Percentiles rank a stretch among this genome's conserved stretches.
Conservation (phyloP, 257 asterid genomes). For the Solanum chiquidenum region DNA sequence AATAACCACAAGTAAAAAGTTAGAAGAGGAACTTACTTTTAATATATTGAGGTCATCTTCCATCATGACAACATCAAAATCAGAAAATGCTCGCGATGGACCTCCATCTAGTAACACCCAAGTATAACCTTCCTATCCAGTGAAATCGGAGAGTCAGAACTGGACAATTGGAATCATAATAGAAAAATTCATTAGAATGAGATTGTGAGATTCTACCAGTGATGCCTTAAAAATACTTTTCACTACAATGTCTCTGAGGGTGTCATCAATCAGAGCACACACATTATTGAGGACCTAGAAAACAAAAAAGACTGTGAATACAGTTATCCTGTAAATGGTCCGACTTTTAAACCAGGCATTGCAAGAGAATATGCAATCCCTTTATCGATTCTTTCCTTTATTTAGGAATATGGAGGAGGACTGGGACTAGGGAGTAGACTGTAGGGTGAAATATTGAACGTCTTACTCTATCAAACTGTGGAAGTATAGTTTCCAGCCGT, state of each 20-base stretch:
- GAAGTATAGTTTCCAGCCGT: constrained; percentile 70
- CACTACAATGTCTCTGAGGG: constrained; percentile 77
- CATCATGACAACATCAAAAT: constrained; percentile 54
- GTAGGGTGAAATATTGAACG: not conserved
- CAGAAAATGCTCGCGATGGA: constrained; percentile 85
- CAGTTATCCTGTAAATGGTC: not conserved
- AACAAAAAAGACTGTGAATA: constrained; percentile 11
- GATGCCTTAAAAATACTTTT: constrained; percentile 79
- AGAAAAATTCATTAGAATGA: constrained; percentile 6
- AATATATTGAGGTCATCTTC: constrained; percentile 80
- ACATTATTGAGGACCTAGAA: constrained; percentile 73
- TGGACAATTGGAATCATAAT: not conserved
- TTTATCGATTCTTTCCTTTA: not conserved
- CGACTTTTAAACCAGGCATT: not conserved
- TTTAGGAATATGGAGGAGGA: not conserved
- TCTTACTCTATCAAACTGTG: constrained; percentile 73
- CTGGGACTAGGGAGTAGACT: not conserved
- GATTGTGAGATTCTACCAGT: constrained; percentile 38
- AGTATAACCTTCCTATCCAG: constrained; percentile 78
- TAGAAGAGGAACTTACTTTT: constrained; percentile 37
- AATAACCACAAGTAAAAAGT: not conserved
- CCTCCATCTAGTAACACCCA: constrained; percentile 98
- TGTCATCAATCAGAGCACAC: constrained; percentile 60
- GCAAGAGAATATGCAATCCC: not conserved
- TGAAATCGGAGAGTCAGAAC: constrained; percentile 12